Evolutionary conservation across 805 yeast species (phyloP).

Genomic region (Starmerella floricola): DNA sequence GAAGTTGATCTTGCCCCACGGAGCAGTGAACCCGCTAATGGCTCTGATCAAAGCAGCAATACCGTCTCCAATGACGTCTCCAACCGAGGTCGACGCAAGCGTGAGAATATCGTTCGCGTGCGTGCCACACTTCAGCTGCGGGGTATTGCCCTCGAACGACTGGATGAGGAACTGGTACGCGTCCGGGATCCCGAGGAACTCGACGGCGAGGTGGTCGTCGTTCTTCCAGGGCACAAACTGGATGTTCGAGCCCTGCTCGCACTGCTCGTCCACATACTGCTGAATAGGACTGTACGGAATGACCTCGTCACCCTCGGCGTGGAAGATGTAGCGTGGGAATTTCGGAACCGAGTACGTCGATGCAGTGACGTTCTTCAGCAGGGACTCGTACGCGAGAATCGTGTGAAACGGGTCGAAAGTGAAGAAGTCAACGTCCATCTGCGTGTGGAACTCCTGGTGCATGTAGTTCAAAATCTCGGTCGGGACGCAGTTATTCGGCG

Average conservation of each 20-base stretch:
- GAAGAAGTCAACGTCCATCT: not conserved
- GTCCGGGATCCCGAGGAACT: conserved; percentile 4
- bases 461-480: not conserved
- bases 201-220: conserved; percentile 3
- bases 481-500: not conserved
- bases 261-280: conserved; percentile 8
- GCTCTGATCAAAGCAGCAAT: conserved; percentile 1
- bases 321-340: conserved; percentile 22
- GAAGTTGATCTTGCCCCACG: conserved; percentile 4
- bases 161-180: conserved; percentile 13
- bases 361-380: not conserved
- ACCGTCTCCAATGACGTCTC: conserved; percentile 1
- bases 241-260: conserved; percentile 6
- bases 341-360: conserved; percentile 17
- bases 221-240: conserved; percentile 2
- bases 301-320: conserved; percentile 21
- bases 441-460: not conserved
- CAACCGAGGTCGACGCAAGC: not conserved
- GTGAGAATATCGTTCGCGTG: conserved; percentile 1
- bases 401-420: not conserved
- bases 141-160: conserved; percentile 6
- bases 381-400: not conserved
- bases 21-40: conserved; percentile 3
- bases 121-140: conserved; percentile 3
- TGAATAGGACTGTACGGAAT: conserved; percentile 18